Percentiles rank a stretch among this genome's conserved stretches.
These are phyloP conservation scores for Chalaropsis ovoidea DNA, from an alignment of 2,329 filamentous ascomycete species.

Conservation along the genomic window DNA sequence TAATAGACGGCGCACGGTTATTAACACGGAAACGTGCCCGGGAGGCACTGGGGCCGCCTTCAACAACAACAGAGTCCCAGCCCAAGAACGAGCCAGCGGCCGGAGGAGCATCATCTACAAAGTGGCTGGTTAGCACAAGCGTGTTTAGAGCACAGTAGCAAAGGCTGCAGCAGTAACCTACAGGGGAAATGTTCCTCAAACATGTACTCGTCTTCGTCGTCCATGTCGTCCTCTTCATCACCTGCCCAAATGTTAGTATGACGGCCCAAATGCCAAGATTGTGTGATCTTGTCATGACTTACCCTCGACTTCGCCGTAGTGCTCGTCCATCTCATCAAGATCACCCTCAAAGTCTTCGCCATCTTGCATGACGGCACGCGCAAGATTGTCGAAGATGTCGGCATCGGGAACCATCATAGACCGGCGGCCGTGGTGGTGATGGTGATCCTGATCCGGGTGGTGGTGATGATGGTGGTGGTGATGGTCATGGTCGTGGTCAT, in stretches of 20 bases:
- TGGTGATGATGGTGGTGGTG: constrained; percentile 21
- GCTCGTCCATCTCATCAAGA: constrained; percentile 42
- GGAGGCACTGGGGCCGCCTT: constrained; percentile 27
- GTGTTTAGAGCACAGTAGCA: constrained; percentile 21
- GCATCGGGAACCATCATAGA: constrained; percentile 35
- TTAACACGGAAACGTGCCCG: constrained; percentile 38
- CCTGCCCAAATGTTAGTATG: constrained; percentile 31
- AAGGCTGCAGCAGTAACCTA: constrained; percentile 33
- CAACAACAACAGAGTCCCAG: constrained; percentile 40
- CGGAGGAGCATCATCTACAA: constrained; percentile 33
- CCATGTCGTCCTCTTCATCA: constrained; percentile 55
- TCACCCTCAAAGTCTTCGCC: constrained; percentile 46
- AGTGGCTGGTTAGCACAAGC: constrained; percentile 1
- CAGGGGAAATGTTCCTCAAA: constrained; percentile 51
- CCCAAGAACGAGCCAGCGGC: constrained; percentile 42
- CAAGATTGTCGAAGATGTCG: constrained; percentile 43
- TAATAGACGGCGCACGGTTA: constrained; percentile 4
- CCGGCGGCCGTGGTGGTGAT: constrained; percentile 19
- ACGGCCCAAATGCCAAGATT: too few relatives aligned
- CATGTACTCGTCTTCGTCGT: constrained; percentile 56
- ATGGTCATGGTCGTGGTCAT: constrained; percentile 18
- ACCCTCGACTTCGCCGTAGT: constrained; percentile 37
- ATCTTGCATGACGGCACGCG: constrained; percentile 42
- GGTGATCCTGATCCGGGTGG: constrained; percentile 12
- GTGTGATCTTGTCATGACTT: neutral